Evolutionary conservation across 164 flowering plant genomes (phyloP), one percentile per base, ranked within the genome.

Genomic region (Saururus chinensis): DNA sequence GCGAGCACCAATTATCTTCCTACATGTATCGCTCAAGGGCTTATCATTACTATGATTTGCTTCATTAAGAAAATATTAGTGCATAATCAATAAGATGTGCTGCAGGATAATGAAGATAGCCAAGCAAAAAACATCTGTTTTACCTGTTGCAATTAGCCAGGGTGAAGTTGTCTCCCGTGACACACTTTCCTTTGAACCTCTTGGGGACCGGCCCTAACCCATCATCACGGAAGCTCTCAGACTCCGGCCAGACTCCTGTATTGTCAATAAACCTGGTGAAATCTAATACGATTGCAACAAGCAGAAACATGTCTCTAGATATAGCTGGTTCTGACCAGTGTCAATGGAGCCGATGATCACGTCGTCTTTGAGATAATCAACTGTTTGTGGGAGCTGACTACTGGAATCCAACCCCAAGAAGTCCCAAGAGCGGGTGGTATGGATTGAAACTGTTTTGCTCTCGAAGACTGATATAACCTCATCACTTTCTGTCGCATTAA

Each of bases 181-280:
- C 61, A 62, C 87, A 86, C 60, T 61, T 55, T 35, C 89, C 92
- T 66, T 74, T 84, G 77, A 84, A 84, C 68, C 79, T 84, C 59
- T 49, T 54, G 0, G 87, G 87, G n/a, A 74, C 73, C 30, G 84
- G 79, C 26, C 83, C 80, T 19, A 79, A 56, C 21, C 84, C 88
- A 48, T 51, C 35, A 51, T 82, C 88, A 16, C 48, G 64, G 68
- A 84, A 84, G 69, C 89, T 84, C 40, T 62, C 68, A 1, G 84
- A 78, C 52, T 84, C 86, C 0, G 84, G 84, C 87, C 89, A 82
- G 5, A 79, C 67, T 21, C 88, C 92, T 5, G 78, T 59, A 66
- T 7, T 3, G 19, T 14, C 2, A 56, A 20, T 16, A 17, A 37
- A 37, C 20, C 21, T 17, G 6, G 9, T 16, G 1, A 9, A 37